Conservation (phyloP, 169 alveolate genomes). For the Amoebophrya sp. region DNA sequence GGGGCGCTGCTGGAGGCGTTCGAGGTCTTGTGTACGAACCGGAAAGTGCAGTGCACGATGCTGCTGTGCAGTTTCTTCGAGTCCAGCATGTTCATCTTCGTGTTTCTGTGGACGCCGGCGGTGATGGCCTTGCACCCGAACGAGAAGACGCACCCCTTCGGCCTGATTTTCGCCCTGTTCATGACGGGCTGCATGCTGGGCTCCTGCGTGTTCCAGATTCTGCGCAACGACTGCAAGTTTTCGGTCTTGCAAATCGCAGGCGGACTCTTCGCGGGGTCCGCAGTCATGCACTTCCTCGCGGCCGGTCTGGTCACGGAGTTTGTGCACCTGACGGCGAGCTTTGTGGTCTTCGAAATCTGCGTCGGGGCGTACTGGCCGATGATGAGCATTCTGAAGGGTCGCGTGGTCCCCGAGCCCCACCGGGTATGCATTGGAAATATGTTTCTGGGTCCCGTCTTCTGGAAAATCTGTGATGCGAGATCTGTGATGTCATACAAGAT, state of each 20-base stretch:
- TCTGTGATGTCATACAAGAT: no score
- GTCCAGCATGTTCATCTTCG: background rate
- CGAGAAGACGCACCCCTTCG: background rate
- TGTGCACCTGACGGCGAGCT: background rate
- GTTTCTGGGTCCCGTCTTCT: no score
- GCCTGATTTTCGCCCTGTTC: background rate
- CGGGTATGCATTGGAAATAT: no score
- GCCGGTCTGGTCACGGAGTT: background rate
- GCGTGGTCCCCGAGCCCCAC: background rate
- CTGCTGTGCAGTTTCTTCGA: background rate
- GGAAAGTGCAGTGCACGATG: background rate
- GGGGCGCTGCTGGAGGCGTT: no score
- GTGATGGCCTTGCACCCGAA: background rate
- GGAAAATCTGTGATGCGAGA: no score
- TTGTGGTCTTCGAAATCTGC: background rate
- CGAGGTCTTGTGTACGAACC: background rate
- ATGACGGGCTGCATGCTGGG: slow-evolving; percentile 4
- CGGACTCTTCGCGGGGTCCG: background rate
- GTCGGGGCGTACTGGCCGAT: slow-evolving; percentile 20
- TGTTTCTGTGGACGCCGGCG: background rate
- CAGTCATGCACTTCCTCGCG: background rate
- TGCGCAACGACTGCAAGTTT: background rate
- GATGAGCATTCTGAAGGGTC: background rate
- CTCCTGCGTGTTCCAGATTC: background rate
- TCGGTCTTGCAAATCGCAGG: background rate